Evolutionary conservation across 2,329 filamentous ascomycete genomes (phyloP).

Genomic region (Geoglossum cookeanum): DNA sequence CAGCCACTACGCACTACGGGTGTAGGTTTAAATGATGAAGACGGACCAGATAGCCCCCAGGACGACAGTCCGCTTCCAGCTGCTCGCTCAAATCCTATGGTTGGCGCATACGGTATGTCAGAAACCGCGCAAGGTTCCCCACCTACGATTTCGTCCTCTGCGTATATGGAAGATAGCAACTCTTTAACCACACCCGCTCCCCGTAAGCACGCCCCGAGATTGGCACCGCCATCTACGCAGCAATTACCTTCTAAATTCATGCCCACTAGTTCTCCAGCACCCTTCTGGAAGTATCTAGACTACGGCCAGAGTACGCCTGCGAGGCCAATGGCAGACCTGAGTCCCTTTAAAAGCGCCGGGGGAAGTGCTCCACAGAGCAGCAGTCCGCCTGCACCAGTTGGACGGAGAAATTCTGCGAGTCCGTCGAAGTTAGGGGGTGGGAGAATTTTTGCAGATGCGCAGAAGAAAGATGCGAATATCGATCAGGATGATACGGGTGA

Average conservation of each 20-base stretch:
- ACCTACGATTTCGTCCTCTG: constrained; percentile 6
- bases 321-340: constrained; percentile 34
- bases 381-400: constrained; percentile 30
- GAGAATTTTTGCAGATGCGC: background rate
- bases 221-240: constrained; percentile 63
- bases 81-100: constrained; percentile 5
- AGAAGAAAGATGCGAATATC: background rate
- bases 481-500: background rate
- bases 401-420: constrained; percentile 7
- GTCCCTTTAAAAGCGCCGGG: constrained; percentile 32
- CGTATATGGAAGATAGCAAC: constrained; percentile 13
- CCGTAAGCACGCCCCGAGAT: constrained; percentile 49
- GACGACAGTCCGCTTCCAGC: constrained; percentile 10
- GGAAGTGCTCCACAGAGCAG: constrained; percentile 32
- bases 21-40: background rate
- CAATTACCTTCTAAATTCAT: constrained; percentile 71
- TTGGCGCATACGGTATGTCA: constrained; percentile 4
- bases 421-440: constrained; percentile 3
- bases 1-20: constrained; percentile 9
- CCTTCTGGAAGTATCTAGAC: constrained; percentile 77
- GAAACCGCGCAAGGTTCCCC: constrained; percentile 6
- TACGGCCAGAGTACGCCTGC: constrained; percentile 50
- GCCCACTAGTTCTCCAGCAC: constrained; percentile 67
- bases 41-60: background rate
- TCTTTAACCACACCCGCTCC: constrained; percentile 46